Percentiles rank a stretch among this genome's conserved stretches.
These are phyloP conservation scores for Zymoseptoria ardabiliae DNA, from an alignment of 2,329 filamentous ascomycete genomes.

Conservation along the genomic window DNA sequence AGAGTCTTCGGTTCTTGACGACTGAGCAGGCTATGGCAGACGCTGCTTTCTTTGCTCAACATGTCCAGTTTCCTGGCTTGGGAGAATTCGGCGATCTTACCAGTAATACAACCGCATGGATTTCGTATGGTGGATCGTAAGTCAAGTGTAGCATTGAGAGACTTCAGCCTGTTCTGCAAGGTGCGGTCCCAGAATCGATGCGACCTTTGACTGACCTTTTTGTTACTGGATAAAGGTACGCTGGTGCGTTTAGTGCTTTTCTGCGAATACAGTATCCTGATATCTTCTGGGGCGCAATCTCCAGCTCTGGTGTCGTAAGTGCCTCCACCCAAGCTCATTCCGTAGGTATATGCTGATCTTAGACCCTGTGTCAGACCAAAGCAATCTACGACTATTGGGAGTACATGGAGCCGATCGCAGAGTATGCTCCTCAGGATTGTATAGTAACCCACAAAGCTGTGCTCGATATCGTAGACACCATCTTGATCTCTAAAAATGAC, in stretches of 20 bases:
- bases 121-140: constrained; percentile 68
- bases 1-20: constrained; percentile 72
- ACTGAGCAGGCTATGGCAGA: constrained; percentile 80
- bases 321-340: constrained; percentile 24
- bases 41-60: constrained; percentile 68
- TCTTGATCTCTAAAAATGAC: constrained; percentile 44
- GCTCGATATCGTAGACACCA: constrained; percentile 52
- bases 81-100: constrained; percentile 58
- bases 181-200: not conserved
- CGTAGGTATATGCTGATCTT: not conserved
- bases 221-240: constrained; percentile 44
- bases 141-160: not conserved
- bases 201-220: not conserved
- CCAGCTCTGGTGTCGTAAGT: constrained; percentile 64
- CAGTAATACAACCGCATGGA: constrained; percentile 59
- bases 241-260: constrained; percentile 71
- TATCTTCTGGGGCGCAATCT: constrained; percentile 70
- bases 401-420: constrained; percentile 53
- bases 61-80: constrained; percentile 64
- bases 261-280: constrained; percentile 70
- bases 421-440: constrained; percentile 55
- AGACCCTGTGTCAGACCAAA: constrained; percentile 27
- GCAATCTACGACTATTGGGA: constrained; percentile 63
- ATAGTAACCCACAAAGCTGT: constrained; percentile 57
- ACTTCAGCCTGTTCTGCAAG: not conserved